Conservation (phyloP, 129 eudicot genomes). For the Saussurea involucrata region DNA sequence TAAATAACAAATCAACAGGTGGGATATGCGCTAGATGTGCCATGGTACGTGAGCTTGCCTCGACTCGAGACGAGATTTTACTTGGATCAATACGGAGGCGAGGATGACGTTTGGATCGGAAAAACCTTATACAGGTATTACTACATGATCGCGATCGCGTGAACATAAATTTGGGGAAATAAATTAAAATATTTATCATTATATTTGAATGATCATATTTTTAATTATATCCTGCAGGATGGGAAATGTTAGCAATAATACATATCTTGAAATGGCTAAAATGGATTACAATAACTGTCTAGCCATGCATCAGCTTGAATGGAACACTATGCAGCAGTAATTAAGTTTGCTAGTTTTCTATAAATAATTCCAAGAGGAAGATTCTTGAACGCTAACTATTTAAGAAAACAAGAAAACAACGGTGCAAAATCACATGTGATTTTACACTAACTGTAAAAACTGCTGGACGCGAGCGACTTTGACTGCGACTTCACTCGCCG, state of each 20-base stretch:
- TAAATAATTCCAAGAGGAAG: too few species aligned
- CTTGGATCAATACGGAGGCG: conserved; percentile 71
- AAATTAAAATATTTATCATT: not conserved
- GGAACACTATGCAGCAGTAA: conserved; percentile 57
- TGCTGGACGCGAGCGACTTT: too few species aligned
- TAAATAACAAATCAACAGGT: conserved; percentile 21
- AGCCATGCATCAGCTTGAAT: conserved; percentile 44
- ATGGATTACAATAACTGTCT: conserved; percentile 58
- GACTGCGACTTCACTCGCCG: too few species aligned
- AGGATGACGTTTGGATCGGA: conserved; percentile 60
- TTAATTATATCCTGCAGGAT: conserved; percentile 28
- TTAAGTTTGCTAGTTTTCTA: conserved; percentile 20
- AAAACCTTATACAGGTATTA: conserved; percentile 36
- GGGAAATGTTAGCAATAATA: conserved; percentile 53
- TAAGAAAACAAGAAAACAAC: too few species aligned
- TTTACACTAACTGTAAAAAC: too few species aligned
- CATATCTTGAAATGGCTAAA: conserved; percentile 67
- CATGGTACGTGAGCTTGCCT: not conserved
- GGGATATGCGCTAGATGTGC: not conserved
- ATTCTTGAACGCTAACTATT: too few species aligned
- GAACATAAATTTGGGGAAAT: too few species aligned
- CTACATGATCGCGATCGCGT: too few species aligned
- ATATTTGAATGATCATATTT: not conserved
- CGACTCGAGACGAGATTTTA: conserved; percentile 41
- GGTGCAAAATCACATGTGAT: too few species aligned